Evolutionary conservation across 2,329 filamentous ascomycete genomes (phyloP).

Genomic region (Plectosphaerella cucumerina): DNA sequence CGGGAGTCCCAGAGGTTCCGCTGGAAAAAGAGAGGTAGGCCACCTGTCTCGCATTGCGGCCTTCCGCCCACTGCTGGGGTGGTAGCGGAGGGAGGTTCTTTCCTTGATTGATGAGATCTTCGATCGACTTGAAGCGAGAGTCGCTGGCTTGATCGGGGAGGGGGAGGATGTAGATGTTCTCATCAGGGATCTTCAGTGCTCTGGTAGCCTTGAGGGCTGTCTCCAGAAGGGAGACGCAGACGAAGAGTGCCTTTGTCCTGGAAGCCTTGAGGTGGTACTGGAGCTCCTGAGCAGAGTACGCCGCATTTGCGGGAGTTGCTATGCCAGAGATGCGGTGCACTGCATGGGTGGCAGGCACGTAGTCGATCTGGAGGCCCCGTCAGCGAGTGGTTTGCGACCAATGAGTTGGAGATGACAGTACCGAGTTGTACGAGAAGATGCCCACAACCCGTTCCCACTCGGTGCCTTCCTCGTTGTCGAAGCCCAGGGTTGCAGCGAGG

Average conservation of each 20-base stretch:
- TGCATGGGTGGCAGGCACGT: conserved; percentile 62
- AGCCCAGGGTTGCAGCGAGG: conserved; percentile 55
- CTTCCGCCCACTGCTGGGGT: conserved; percentile 44
- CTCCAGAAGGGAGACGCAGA: conserved; percentile 62
- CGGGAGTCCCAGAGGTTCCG: conserved; percentile 66
- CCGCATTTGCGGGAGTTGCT: conserved; percentile 65
- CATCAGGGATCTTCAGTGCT: conserved; percentile 56
- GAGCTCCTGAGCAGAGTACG: conserved; percentile 62
- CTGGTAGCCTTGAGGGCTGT: conserved; percentile 62
- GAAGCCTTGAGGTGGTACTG: conserved; percentile 64
- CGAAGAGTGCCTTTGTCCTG: conserved; percentile 64
- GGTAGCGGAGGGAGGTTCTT: conserved; percentile 38
- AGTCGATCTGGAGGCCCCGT: conserved; percentile 52
- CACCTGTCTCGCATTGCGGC: conserved; percentile 54
- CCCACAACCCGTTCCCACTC: conserved; percentile 76
- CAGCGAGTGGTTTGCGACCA: conserved; percentile 36
- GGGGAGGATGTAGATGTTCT: conserved; percentile 38
- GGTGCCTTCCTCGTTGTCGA: conserved; percentile 62
- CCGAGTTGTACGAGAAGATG: conserved; percentile 68
- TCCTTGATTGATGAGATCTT: conserved; percentile 8
- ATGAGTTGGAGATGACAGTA: conserved; percentile 14
- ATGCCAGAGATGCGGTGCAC: conserved; percentile 66
- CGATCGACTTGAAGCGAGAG: background rate
- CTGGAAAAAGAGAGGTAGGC: conserved; percentile 68
- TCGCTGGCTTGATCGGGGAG: background rate